These are phyloP conservation scores for Kalaharituber pfeilii DNA, from an alignment of 2,329 filamentous ascomycete species.

Conservation along the genomic window DNA sequence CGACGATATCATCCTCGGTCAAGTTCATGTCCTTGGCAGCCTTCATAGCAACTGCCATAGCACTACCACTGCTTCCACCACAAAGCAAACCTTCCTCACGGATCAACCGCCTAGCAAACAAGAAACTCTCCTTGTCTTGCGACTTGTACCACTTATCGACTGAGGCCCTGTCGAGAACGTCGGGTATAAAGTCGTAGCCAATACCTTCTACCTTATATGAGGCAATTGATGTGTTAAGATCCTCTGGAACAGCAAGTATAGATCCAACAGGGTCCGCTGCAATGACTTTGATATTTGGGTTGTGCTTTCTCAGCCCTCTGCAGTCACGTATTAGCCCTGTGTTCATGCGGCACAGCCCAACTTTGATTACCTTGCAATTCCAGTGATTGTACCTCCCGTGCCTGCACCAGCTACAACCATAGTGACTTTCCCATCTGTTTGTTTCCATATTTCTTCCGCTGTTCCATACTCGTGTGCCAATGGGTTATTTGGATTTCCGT, in stretches of 20 bases:
- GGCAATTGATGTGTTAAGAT: conserved; percentile 62
- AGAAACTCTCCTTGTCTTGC: conserved; percentile 77
- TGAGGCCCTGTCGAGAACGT: conserved; percentile 62
- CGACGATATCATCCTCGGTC: conserved; percentile 67
- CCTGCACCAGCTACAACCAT: conserved; percentile 82
- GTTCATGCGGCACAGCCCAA: neutral
- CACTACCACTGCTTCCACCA: conserved; percentile 83
- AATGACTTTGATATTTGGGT: conserved; percentile 66
- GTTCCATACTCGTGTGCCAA: conserved; percentile 86
- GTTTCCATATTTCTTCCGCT: conserved; percentile 87
- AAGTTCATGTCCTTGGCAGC: conserved; percentile 49
- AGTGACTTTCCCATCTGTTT: conserved; percentile 66
- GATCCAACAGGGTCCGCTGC: conserved; percentile 87
- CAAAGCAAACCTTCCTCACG: conserved; percentile 86
- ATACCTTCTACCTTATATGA: conserved; percentile 97
- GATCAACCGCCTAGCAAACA: conserved; percentile 76
- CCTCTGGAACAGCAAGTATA: conserved; percentile 66
- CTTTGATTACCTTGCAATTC: conserved; percentile 40
- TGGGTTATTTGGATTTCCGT: conserved; percentile 80
- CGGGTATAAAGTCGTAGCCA: conserved; percentile 94
- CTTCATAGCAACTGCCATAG: conserved; percentile 46
- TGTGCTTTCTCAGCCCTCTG: conserved; percentile 73
- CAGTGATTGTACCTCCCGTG: conserved; percentile 88
- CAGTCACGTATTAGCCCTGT: conserved; percentile 1
- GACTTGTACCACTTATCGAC: conserved; percentile 99